These are phyloP conservation scores for Sequoiadendron giganteum DNA, from an alignment of 75 land plant species.

Conservation along the genomic window DNA sequence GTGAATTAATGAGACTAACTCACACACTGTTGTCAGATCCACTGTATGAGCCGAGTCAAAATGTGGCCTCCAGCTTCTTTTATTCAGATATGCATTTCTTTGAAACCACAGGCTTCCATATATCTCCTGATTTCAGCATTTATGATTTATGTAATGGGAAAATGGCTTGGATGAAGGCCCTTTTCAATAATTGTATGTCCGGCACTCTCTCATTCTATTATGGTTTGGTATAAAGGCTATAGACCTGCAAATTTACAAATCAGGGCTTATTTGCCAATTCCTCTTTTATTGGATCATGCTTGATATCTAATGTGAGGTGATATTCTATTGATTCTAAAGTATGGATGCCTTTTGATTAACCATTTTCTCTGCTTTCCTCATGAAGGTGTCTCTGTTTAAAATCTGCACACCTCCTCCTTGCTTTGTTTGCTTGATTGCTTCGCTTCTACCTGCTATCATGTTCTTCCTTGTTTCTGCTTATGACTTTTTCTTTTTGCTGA, in stretches of 20 bases:
- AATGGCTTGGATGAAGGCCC: neutral
- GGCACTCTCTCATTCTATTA: neutral
- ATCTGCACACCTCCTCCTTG: neutral
- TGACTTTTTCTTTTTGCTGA: neutral
- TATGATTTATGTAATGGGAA: neutral
- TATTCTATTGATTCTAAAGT: neutral
- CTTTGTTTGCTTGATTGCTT: neutral
- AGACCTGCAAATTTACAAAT: neutral
- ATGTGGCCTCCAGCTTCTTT: too few relatives aligned
- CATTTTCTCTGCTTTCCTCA: neutral
- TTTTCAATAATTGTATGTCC: neutral
- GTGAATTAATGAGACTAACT: neutral
- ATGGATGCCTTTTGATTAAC: neutral
- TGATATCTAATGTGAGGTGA: neutral
- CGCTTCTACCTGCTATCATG: neutral
- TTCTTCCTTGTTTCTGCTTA: neutral
- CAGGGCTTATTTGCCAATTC: neutral
- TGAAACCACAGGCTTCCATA: too few relatives aligned
- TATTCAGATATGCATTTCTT: too few relatives aligned
- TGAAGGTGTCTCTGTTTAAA: neutral
- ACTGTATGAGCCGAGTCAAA: too few relatives aligned
- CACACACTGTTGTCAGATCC: neutral
- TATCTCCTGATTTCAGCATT: too few relatives aligned
- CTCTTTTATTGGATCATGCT: neutral
- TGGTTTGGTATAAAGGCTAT: neutral